These are phyloP conservation scores for Endoconidiophora laricicola DNA, from an alignment of 2,329 filamentous ascomycete species.

Conservation along the genomic window DNA sequence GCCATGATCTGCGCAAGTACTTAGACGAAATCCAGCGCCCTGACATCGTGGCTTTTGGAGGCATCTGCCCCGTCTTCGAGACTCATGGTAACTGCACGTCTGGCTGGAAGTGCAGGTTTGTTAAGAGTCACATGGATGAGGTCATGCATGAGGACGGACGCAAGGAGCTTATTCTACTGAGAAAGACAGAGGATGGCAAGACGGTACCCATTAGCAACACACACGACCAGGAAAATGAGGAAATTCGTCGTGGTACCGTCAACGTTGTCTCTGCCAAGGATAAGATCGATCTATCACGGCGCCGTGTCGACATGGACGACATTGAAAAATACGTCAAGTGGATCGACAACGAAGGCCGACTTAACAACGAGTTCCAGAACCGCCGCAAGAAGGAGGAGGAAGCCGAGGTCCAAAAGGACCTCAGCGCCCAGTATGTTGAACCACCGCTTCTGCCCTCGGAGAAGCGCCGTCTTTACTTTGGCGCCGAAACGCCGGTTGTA, in stretches of 20 bases:
- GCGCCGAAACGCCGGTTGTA: conserved; percentile 79
- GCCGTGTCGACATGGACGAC: conserved; percentile 51
- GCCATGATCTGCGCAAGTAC: conserved; percentile 76
- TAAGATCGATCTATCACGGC: conserved; percentile 61
- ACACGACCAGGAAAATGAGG: conserved; percentile 26
- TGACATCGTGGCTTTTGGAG: conserved; percentile 57
- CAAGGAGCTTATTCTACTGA: conserved; percentile 56
- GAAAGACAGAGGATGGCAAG: conserved; percentile 22
- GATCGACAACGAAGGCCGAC: conserved; percentile 47
- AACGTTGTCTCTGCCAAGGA: conserved; percentile 55
- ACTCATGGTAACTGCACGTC: conserved; percentile 58
- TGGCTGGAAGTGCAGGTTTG: conserved; percentile 92
- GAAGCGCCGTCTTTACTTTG: conserved; percentile 87
- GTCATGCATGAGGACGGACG: conserved; percentile 59
- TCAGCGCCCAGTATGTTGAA: conserved; percentile 67
- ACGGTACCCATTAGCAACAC: conserved; percentile 21
- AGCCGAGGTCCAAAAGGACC: conserved; percentile 41
- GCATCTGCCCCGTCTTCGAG: conserved; percentile 69
- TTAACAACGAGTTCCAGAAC: conserved; percentile 25
- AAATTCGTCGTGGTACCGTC: conserved; percentile 47
- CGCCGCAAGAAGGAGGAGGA: conserved; percentile 26
- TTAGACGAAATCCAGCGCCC: conserved; percentile 59
- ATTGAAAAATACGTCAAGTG: conserved; percentile 64
- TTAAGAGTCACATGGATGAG: conserved; percentile 73
- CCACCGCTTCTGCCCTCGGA: conserved; percentile 80